Percentiles rank a stretch among this genome's conserved stretches.
phyloP scores from a whole-genome alignment of 1,284 basidiomycete species.

The Quambalaria eucalypti region DNA sequence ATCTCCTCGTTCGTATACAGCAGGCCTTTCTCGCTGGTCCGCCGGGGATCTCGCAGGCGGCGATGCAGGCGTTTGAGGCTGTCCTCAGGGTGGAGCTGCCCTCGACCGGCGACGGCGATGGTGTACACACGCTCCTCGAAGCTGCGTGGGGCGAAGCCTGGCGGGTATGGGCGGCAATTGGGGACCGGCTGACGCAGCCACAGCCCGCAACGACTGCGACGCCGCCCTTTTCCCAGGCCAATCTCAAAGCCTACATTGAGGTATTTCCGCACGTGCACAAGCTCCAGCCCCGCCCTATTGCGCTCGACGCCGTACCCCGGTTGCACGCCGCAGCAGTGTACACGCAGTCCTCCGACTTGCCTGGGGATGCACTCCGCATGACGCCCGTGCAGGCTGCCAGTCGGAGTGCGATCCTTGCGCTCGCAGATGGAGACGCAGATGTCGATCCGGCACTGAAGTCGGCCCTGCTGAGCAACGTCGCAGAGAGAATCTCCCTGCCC shows the following conservation, averaged over 20 bases:
- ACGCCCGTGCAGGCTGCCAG: slow-evolving; percentile 69
- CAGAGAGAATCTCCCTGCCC: slow-evolving; percentile 73
- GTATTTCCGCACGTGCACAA: slow-evolving; percentile 53
- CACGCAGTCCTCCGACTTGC: slow-evolving; percentile 69
- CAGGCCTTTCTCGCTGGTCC: slow-evolving; percentile 38
- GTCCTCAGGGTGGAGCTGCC: slow-evolving; percentile 60
- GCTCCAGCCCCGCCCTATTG: slow-evolving; percentile 27
- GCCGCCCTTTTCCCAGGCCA: slow-evolving; percentile 72
- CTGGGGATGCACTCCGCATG: slow-evolving; percentile 73
- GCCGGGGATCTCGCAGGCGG: slow-evolving; percentile 21
- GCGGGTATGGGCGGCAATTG: slow-evolving; percentile 10
- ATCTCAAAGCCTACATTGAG: slow-evolving; percentile 68
- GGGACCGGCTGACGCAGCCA: slow-evolving; percentile 12
- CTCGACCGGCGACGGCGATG: not conserved
- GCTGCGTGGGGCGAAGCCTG: slow-evolving; percentile 3
- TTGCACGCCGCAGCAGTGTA: slow-evolving; percentile 75
- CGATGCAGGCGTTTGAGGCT: slow-evolving; percentile 47
- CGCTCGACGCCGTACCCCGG: slow-evolving; percentile 57
- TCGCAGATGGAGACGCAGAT: no score
- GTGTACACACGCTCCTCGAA: not conserved
- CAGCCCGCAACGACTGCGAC: no score
- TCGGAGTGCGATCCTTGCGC: slow-evolving; percentile 62
- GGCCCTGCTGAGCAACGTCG: slow-evolving; percentile 68
- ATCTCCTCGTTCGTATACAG: slow-evolving; percentile 50
- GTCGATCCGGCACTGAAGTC: slow-evolving; percentile 60